Base-by-base conservation (phyloP, 345 rosid genomes). In the Gossypium longicalyx region DNA sequence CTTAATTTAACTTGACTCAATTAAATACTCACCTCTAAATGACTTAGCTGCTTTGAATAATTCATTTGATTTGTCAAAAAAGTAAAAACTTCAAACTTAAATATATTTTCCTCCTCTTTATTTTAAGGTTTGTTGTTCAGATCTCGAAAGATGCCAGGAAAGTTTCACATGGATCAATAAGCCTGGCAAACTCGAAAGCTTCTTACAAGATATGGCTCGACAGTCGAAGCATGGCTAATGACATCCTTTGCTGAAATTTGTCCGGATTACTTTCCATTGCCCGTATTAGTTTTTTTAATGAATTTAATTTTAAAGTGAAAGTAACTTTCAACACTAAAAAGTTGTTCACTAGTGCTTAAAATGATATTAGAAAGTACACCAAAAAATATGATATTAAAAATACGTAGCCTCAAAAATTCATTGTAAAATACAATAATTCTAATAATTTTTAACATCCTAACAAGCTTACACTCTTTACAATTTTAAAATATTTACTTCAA, bases 61-160 rank as follows among this genome's bases (percentile, higher is more conserved):
- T 74, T 60, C 8, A 44, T 45, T 71, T 59, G 69, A 71, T 56
- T 17, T 15, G 22, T 75, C 49, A 65, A 64, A 64, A 16, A 41
- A 47, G 16, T 56, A 74, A 44, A 34, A 44, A 22, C 44, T 74
- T 38, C 41, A 69, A 38, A 48, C 38, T 25, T 7, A n/a, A n/a
- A 45, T 12, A 12, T 20, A 11, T 58, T 2, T 22, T 51, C 67
- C n/a, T 17, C 53, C 48, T 23, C 2, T 47, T 47, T 47, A 5
- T 1, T 22, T 10, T 34, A 34, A 34, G 41, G 41, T 34, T 34
- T 34, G 41, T 34, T 6, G 25, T 20, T 58, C 7, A 29, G 38
- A 43, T 62, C 45, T 2, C 12, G 67, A 34, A 62, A 13, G 67
- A 34, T 60, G 67, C 45, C 45, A 29, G 67, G 20, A 17, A 62